A percentile compares a stretch with the other conserved stretches of the same genome.
These are phyloP conservation scores for Acrodontium crateriforme DNA, from an alignment of 2,329 filamentous ascomycete genomes.

Conservation along the genomic window DNA sequence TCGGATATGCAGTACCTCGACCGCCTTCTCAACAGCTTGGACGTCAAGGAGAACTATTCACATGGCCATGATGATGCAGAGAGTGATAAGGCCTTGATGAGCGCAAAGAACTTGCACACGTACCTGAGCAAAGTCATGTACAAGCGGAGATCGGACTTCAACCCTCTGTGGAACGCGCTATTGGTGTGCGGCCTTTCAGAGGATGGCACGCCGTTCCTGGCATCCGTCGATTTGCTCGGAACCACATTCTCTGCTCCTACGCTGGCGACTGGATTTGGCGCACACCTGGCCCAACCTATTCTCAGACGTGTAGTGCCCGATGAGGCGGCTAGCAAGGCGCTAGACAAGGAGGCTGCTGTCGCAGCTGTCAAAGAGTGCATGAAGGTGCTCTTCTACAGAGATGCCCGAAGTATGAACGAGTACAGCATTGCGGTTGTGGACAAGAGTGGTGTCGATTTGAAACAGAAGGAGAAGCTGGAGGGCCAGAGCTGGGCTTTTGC, in stretches of 20 bases:
- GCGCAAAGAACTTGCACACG: slow-evolving; percentile 88
- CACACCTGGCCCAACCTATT: slow-evolving; percentile 84
- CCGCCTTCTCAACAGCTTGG: slow-evolving; percentile 73
- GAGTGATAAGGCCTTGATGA: slow-evolving; percentile 49
- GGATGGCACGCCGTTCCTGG: slow-evolving; percentile 71
- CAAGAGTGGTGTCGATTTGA: slow-evolving; percentile 66
- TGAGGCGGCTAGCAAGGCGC: slow-evolving; percentile 57
- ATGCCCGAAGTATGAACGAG: slow-evolving; percentile 79
- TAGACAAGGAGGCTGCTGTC: slow-evolving; percentile 67
- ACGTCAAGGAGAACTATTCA: slow-evolving; percentile 79
- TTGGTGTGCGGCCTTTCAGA: slow-evolving; percentile 81
- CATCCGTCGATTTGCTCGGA: slow-evolving; percentile 79
- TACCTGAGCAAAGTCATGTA: slow-evolving; percentile 96
- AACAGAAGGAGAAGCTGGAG: slow-evolving; percentile 77
- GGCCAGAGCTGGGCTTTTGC: slow-evolving; percentile 97
- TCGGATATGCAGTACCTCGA: slow-evolving; percentile 99
- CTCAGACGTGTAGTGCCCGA: slow-evolving; percentile 73
- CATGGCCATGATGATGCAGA: slow-evolving; percentile 50
- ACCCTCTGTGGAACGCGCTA: slow-evolving; percentile 94
- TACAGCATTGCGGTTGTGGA: slow-evolving; percentile 88
- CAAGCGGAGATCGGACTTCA: slow-evolving; percentile 84
- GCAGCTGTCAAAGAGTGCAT: slow-evolving; percentile 80
- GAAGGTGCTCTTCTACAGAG: slow-evolving; percentile 96
- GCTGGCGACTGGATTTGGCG: slow-evolving; percentile 84
- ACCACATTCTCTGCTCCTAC: slow-evolving; percentile 82